Conservation (phyloP, 345 rosid genomes). For the Microcos paniculata region DNA sequence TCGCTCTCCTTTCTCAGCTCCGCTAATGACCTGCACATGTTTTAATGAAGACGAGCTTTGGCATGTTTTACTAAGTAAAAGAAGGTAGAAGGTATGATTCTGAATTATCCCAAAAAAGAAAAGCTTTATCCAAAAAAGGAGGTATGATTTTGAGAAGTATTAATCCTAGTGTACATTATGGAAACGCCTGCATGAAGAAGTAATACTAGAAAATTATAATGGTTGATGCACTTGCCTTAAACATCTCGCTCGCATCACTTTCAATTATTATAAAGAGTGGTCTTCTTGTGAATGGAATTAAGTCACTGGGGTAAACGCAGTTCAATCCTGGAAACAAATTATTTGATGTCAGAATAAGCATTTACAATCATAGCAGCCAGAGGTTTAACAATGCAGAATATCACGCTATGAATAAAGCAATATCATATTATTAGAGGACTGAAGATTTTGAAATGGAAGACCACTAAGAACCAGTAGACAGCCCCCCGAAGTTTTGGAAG, state of each 20-base stretch:
- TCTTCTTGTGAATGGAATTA: conserved; percentile 88
- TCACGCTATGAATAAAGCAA: background rate
- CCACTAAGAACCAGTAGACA: background rate
- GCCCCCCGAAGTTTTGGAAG: background rate
- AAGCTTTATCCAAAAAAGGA: background rate
- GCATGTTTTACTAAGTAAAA: background rate
- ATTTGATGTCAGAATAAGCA: conserved; percentile 18
- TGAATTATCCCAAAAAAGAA: background rate
- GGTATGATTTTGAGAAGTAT: background rate
- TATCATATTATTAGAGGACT: background rate
- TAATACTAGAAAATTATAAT: background rate
- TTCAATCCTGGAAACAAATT: conserved; percentile 58
- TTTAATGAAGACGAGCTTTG: background rate
- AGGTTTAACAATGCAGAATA: background rate
- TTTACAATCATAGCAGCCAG: background rate
- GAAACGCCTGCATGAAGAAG: background rate
- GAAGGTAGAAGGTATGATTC: background rate
- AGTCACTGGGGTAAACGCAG: conserved; percentile 78
- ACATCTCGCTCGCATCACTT: conserved; percentile 70
- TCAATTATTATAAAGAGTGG: conserved; percentile 81
- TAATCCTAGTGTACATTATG: background rate
- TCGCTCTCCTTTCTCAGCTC: conserved; percentile 84
- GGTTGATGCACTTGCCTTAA: conserved; percentile 50
- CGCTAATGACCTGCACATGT: background rate
- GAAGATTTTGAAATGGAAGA: background rate